A percentile compares a stretch with the other conserved stretches of the same genome.
Evolutionary conservation across 1,284 basidiomycete genomes (phyloP).

Genomic region (Fomitopsis palustris): DNA sequence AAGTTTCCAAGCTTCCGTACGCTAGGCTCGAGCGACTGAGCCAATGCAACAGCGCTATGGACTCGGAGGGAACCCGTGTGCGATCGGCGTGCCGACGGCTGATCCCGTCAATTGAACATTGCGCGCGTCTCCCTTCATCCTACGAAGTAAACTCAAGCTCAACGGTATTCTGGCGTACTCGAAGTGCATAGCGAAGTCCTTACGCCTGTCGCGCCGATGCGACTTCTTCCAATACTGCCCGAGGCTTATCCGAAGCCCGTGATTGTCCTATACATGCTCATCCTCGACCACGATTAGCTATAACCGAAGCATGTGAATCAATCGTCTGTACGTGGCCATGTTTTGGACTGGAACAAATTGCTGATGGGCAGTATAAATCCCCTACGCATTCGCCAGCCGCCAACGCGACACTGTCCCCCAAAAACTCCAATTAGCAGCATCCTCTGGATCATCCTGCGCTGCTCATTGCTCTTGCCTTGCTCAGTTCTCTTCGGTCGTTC

Average conservation of each 20-base stretch:
- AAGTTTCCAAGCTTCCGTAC: no score
- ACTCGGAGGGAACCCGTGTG: no score
- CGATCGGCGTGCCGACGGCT: no score
- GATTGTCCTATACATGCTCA: neutral
- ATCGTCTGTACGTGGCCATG: neutral
- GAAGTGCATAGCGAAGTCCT: no score
- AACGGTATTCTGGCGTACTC: neutral
- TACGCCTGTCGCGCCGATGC: neutral
- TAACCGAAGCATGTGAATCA: neutral
- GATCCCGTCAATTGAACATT: no score
- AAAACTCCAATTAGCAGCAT: neutral
- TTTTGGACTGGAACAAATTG: neutral
- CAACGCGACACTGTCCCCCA: neutral
- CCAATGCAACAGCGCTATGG: no score
- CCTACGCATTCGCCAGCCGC: neutral
- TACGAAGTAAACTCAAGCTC: no score
- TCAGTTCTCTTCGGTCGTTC: neutral
- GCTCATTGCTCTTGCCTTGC: neutral
- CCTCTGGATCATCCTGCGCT: neutral
- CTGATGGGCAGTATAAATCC: neutral
- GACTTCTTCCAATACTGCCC: neutral
- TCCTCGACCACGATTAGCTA: no score
- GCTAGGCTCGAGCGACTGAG: no score
- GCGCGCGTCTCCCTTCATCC: no score
- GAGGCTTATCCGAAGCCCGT: neutral